These are phyloP conservation scores for Colletotrichum aenigma DNA, from an alignment of 2,329 filamentous ascomycete species.

Conservation along the genomic window DNA sequence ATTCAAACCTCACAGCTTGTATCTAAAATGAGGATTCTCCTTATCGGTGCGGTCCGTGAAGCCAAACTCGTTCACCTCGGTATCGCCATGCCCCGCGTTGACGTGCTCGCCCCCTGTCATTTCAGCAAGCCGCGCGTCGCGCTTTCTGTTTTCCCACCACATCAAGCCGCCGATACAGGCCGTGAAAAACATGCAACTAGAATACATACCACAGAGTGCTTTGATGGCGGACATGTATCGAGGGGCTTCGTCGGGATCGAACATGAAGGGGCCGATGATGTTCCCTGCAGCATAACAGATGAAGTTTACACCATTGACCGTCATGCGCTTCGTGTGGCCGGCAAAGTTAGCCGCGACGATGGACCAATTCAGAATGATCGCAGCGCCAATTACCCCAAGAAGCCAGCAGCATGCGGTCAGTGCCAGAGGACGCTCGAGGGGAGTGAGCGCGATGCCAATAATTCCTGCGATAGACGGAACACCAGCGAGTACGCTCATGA, in stretches of 20 bases:
- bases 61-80: not conserved
- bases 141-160: not conserved
- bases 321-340: constrained; percentile 56
- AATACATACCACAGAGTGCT: not conserved
- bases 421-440: constrained; percentile 46
- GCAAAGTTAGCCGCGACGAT: constrained; percentile 49
- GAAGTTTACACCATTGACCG: constrained; percentile 54
- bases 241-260: not conserved
- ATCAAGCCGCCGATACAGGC: not conserved
- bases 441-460: constrained; percentile 53
- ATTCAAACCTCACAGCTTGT: not conserved
- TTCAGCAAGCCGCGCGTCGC: not conserved
- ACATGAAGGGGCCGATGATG: constrained; percentile 42
- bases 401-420: constrained; percentile 59
- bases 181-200: not conserved
- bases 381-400: constrained; percentile 52
- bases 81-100: not conserved
- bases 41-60: not conserved
- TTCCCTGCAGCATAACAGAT: constrained; percentile 52
- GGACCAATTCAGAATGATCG: constrained; percentile 57
- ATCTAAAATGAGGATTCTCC: not conserved
- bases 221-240: not conserved
- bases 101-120: not conserved
- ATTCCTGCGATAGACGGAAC: constrained; percentile 44
- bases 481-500: not conserved